Base-by-base conservation (phyloP, 148 eudicot species). In the Fagopyrum homotropicum region DNA sequence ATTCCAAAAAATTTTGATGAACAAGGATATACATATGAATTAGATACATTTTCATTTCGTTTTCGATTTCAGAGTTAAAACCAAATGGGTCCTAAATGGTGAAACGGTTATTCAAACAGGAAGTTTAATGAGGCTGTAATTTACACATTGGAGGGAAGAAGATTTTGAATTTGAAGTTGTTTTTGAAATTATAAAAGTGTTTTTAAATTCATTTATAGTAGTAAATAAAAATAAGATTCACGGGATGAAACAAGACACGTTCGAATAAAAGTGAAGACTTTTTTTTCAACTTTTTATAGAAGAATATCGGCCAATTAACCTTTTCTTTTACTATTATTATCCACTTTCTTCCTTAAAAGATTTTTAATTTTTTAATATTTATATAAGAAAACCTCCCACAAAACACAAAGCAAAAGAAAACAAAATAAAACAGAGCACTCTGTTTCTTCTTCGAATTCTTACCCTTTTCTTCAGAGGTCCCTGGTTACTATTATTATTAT, bases 261-360 rank as follows among this genome's bases (percentile, higher is more conserved):
- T 56, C 61, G 26, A 56, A 56, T n/a, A 56, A 56, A 56, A 56
- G 61, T 56, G 61, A 56, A 17, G 61, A 56, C 61, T n/a, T 16
- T 17, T 17, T 15, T 17, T 56, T 56, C 61, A 56, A 56, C 61
- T 17, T 56, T 35, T 56, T 17, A n/a, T 56, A 56, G 26, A 56
- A 6, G 61, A 16, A 56, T 56, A 16, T 56, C 26, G 9, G 61
- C 61, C 61, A 16, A 8, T 17, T 56, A n/a, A 19, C 4, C 9
- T 56, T 56, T 48, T 48, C 50, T 9, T 56, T 56, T 17, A 56
- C 7, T n/a, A 56, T 4, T 16, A 15, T 56, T 56, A 56, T n/a
- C 17, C 3, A 56, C 26, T 17, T 56, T 55, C 59, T 55, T 55
- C 19, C 19, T 55, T 55, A 55, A 55, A 19, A 56, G 26, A 56